phyloP scores from a whole-genome alignment of 2,329 filamentous ascomycete genomes.

The Claviceps monticola region DNA sequence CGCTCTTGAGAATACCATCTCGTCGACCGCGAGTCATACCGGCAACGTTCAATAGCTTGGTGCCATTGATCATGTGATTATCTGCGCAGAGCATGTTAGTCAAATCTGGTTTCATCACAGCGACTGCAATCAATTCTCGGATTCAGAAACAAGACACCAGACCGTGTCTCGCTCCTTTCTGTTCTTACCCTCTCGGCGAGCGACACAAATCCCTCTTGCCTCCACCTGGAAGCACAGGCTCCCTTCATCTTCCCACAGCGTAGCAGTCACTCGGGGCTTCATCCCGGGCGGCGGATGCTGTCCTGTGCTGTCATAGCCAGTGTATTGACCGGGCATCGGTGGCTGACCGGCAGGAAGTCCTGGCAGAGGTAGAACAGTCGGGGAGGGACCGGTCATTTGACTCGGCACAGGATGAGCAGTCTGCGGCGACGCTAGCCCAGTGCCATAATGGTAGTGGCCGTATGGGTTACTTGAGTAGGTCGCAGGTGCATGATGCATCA shows the following conservation, averaged over 20 bases:
- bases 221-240: constrained; percentile 97
- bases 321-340: constrained; percentile 42
- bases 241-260: constrained; percentile 95
- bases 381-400: constrained; percentile 45
- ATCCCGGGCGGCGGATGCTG: constrained; percentile 86
- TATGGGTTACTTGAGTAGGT: constrained; percentile 55
- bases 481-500: constrained; percentile 57
- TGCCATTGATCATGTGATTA: constrained; percentile 99
- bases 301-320: constrained; percentile 67
- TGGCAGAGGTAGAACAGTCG: constrained; percentile 59
- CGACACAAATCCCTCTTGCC: constrained; percentile 89
- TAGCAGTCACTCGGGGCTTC: constrained; percentile 93
- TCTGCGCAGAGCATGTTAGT: constrained; percentile 35
- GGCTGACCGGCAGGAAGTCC: constrained; percentile 34
- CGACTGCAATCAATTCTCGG: too few relatives aligned
- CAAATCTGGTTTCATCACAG: not conserved
- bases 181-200: constrained; percentile 67
- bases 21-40: constrained; percentile 94
- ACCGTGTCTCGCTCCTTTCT: not conserved
- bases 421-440: constrained; percentile 70
- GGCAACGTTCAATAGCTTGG: constrained; percentile 90
- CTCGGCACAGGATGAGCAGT: constrained; percentile 54
- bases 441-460: constrained; percentile 58
- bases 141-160: not conserved
- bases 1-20: constrained; percentile 94